Evolutionary conservation across 108 stramenopile genomes (phyloP), one percentile per base, ranked within the genome.

Genomic region (Skeletonema costatum): DNA sequence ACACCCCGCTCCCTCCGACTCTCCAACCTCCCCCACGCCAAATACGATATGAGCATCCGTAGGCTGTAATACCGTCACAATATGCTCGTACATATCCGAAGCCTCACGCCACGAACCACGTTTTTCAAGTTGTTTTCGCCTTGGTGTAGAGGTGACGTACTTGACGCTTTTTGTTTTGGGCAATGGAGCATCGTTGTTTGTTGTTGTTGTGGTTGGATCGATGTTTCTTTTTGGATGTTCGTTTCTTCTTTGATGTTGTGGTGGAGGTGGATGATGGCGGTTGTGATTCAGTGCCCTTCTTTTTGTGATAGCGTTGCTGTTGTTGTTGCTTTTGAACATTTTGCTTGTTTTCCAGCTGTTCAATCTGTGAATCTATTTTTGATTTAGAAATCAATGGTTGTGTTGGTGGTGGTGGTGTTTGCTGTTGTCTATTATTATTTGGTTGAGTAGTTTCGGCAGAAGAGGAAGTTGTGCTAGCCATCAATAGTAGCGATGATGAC

Each of bases 41-140:
- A 75, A 69, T 95, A 88, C 51, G 78, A 84, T n/a, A 63, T 93
- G 88, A 29, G 90, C 84, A 80, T 95, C 92, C 1, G 33, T 58
- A 1, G 89, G 83, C 64, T 89, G 87, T 11, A 82, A 61, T 1
- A 70, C 62, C 16, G 64, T 64, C 10, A 95, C 68, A 62, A 95
- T 92, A 66, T 82, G 31, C 10, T 76, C 16, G 25, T 88, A 76
- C 35, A 88, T 25, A 13, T 66, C 33, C 1, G 60, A 66, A 16
- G 92, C 90, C 60, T 88, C 75, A 2, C 66, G 56, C 87, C 88
- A 87, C 1, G 25, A 35, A 0, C 74, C 66, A 8, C 5, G 33
- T 16, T 67, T 67, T 59, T 67, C 66, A 35, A 67, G 66, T 1
- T 14, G 11, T 16, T 64, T 64, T 56, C 5, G 80, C 80, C 56